Percentiles rank a stretch among this genome's conserved stretches.
Conservation (phyloP, 768 basidiomycete genomes). For the Boletus reticulatus region DNA sequence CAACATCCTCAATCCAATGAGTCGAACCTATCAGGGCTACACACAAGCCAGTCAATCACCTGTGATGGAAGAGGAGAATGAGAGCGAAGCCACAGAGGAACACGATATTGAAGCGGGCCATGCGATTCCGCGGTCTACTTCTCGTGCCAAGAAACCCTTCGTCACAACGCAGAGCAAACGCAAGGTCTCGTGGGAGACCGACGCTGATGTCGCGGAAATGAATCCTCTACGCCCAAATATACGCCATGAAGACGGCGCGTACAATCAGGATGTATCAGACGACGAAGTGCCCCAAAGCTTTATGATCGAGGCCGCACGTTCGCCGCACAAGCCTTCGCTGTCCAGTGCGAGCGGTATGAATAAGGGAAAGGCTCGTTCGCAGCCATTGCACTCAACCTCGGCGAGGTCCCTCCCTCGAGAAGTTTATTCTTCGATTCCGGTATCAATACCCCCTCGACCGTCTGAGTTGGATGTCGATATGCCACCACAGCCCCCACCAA, state of each 20-base stretch:
- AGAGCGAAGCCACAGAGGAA: slow-evolving; percentile 43
- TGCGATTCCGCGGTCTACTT: slow-evolving; percentile 34
- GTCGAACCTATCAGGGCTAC: slow-evolving; percentile 72
- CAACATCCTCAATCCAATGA: slow-evolving; percentile 80
- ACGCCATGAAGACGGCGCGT: slow-evolving; percentile 59
- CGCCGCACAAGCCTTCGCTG: slow-evolving; percentile 37
- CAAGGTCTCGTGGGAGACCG: slow-evolving; percentile 59
- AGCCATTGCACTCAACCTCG: slow-evolving; percentile 52
- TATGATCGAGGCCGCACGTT: slow-evolving; percentile 68
- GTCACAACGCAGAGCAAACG: slow-evolving; percentile 46
- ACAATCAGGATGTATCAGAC: slow-evolving; percentile 64
- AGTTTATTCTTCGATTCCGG: slow-evolving; percentile 34
- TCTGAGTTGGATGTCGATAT: slow-evolving; percentile 55
- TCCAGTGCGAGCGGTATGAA: slow-evolving; percentile 26
- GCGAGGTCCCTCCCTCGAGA: slow-evolving; percentile 38
- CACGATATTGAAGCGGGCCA: slow-evolving; percentile 62
- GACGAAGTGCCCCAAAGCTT: slow-evolving; percentile 86
- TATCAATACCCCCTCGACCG: slow-evolving; percentile 62
- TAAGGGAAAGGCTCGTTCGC: slow-evolving; percentile 43
- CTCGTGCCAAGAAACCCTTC: slow-evolving; percentile 26
- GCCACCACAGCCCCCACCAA: slow-evolving; percentile 18
- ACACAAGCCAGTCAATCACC: slow-evolving; percentile 68
- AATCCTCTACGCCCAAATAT: slow-evolving; percentile 67
- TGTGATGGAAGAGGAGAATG: slow-evolving; percentile 69
- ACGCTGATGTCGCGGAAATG: slow-evolving; percentile 50